These are phyloP conservation scores for Hibiscus tridactylites DNA, from an alignment of 345 rosid genomes.

Conservation along the genomic window DNA sequence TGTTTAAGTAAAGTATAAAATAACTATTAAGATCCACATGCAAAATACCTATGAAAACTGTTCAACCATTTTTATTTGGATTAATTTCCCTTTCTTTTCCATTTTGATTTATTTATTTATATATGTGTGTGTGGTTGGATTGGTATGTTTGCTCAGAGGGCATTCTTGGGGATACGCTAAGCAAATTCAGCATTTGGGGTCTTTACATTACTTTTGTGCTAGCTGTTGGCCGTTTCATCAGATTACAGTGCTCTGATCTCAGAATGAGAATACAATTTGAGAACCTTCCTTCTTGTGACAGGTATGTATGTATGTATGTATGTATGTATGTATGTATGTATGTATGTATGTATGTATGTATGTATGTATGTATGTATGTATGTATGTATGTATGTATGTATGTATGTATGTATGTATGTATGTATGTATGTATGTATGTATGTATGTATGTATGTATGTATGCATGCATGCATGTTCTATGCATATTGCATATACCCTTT, in stretches of 20 bases:
- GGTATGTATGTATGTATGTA: conserved; percentile 27
- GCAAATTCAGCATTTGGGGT: conserved; percentile 99
- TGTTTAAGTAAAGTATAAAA: neutral
- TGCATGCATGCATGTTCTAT: neutral
- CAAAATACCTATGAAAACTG: neutral
- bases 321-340: neutral
- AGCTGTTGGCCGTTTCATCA: conserved; percentile 95
- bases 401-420: neutral
- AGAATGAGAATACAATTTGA: conserved; percentile 98
- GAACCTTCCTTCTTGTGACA: conserved; percentile 89
- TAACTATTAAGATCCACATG: neutral
- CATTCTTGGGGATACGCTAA: conserved; percentile 90
- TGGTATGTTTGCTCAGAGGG: conserved; percentile 56
- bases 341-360: neutral
- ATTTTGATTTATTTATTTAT: neutral
- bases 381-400: neutral
- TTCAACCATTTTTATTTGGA: neutral
- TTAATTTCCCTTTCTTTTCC: neutral
- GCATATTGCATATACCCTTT: too few species aligned
- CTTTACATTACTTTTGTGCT: conserved; percentile 96
- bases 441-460: neutral
- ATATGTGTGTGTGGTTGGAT: neutral
- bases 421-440: neutral
- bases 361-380: too few species aligned
- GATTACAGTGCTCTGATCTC: conserved; percentile 92